A percentile compares a stretch with the other conserved stretches of the same genome.
Conservation (phyloP, 2,329 filamentous ascomycete species). For the Arthrobotrys sphaeroides region DNA sequence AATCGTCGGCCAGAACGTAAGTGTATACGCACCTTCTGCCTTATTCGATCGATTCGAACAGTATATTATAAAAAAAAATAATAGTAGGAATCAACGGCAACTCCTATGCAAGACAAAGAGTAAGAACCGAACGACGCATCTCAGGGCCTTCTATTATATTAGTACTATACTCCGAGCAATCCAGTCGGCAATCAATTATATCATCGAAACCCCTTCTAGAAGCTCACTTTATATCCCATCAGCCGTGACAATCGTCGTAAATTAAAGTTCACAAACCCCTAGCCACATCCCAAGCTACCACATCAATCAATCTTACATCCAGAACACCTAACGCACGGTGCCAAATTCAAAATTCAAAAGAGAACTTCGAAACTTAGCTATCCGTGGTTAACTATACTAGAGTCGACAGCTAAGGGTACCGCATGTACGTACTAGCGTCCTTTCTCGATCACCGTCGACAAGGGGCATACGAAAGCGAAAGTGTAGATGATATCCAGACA, state of each 20-base stretch:
- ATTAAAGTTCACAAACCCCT: not conserved
- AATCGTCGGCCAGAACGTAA: not conserved
- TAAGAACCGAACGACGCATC: not conserved
- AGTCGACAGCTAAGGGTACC: not conserved
- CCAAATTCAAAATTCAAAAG: too few relatives aligned
- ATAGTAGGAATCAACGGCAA: not conserved
- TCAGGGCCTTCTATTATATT: too few relatives aligned
- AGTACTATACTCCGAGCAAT: too few relatives aligned
- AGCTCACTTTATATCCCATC: not conserved
- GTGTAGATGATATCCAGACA: not conserved
- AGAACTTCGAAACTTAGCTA: slow-evolving; percentile 1
- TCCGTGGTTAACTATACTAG: not conserved
- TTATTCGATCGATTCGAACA: too few relatives aligned
- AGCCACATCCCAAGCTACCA: not conserved
- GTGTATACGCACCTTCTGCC: not conserved
- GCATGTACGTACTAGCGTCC: too few relatives aligned
- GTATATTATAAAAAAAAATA: too few relatives aligned
- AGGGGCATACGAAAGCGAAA: not conserved
- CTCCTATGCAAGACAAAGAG: slow-evolving; percentile 4
- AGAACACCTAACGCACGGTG: not conserved
- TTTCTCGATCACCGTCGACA: not conserved
- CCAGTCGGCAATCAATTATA: not conserved
- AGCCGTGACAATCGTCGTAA: not conserved
- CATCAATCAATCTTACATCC: not conserved
- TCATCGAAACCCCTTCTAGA: not conserved